phyloP scores from a whole-genome alignment of 345 rosid genomes.

The Lumnitzera racemosa region DNA sequence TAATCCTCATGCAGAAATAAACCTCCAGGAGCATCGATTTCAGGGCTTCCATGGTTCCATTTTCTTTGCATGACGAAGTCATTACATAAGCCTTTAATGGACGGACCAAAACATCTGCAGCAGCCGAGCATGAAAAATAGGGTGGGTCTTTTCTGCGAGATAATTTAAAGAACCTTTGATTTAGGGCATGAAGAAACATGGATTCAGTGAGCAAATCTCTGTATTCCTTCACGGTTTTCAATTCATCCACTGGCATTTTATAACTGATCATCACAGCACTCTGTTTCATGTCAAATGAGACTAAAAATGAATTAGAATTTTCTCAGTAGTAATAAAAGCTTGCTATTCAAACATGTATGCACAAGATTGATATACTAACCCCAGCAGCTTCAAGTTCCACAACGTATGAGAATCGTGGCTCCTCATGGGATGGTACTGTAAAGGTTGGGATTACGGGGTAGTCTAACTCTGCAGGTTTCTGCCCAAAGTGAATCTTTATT shows the following conservation, averaged over 20 bases:
- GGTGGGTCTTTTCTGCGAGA: slow-evolving; percentile 77
- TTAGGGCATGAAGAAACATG: slow-evolving; percentile 74
- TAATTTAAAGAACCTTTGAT: slow-evolving; percentile 80
- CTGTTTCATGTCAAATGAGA: slow-evolving; percentile 33
- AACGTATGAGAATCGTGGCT: slow-evolving; percentile 73
- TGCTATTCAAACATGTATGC: no score
- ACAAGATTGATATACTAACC: slow-evolving; percentile 36
- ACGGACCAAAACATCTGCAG: slow-evolving; percentile 67
- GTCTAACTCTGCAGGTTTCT: slow-evolving; percentile 33
- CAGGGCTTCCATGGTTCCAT: slow-evolving; percentile 68
- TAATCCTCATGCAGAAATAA: slow-evolving; percentile 10
- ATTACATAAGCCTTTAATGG: slow-evolving; percentile 75
- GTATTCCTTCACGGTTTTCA: slow-evolving; percentile 77
- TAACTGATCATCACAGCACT: slow-evolving; percentile 85
- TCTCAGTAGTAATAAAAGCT: no score
- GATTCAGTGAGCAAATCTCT: slow-evolving; percentile 70
- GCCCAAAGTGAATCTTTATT: slow-evolving; percentile 67
- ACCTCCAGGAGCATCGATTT: slow-evolving; percentile 92
- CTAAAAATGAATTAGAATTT: slow-evolving; percentile 9
- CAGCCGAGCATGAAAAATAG: slow-evolving; percentile 84
- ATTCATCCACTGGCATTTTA: slow-evolving; percentile 58
- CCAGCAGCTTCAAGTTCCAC: slow-evolving; percentile 91
- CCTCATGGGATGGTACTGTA: slow-evolving; percentile 71
- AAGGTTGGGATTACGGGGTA: slow-evolving; percentile 46
- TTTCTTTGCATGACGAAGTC: slow-evolving; percentile 76